phyloP scores from a whole-genome alignment of 768 basidiomycete genomes.

The Clitopilus passeckerianus region DNA sequence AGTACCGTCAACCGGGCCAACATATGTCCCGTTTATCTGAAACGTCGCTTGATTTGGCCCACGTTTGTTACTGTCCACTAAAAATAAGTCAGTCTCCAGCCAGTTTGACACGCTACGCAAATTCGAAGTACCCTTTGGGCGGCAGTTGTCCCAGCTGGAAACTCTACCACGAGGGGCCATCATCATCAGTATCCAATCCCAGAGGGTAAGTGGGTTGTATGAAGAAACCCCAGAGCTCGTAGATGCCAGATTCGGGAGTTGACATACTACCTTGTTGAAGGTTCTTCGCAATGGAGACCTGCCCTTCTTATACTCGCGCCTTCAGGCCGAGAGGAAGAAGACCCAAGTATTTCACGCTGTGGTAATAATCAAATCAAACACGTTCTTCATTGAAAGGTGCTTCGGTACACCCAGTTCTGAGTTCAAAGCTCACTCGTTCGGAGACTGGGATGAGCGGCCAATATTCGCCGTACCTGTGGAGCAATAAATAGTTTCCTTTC shows the following conservation, averaged over 20 bases:
- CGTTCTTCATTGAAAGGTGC: too few species aligned
- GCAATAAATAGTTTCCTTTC: too few species aligned
- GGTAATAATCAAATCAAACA: too few species aligned
- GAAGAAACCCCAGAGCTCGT: background rate
- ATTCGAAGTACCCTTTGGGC: background rate
- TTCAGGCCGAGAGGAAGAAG: background rate
- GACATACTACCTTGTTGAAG: background rate
- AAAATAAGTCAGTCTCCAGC: background rate
- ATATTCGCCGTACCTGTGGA: too few species aligned
- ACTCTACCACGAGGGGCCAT: background rate
- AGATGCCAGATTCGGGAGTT: background rate
- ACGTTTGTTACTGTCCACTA: background rate
- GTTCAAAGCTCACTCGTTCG: too few species aligned
- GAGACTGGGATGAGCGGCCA: too few species aligned
- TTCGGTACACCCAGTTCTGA: too few species aligned
- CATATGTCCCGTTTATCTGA: background rate
- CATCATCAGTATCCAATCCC: background rate
- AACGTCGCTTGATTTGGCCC: background rate
- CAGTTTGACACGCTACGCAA: background rate
- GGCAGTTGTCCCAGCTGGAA: background rate
- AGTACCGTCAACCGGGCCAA: background rate
- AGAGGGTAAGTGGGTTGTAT: background rate
- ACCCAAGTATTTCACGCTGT: background rate
- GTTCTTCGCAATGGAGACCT: background rate
- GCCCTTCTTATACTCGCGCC: too few species aligned